Evolutionary conservation across 768 basidiomycete species (phyloP).

Genomic region (Russula griseocarnosa): DNA sequence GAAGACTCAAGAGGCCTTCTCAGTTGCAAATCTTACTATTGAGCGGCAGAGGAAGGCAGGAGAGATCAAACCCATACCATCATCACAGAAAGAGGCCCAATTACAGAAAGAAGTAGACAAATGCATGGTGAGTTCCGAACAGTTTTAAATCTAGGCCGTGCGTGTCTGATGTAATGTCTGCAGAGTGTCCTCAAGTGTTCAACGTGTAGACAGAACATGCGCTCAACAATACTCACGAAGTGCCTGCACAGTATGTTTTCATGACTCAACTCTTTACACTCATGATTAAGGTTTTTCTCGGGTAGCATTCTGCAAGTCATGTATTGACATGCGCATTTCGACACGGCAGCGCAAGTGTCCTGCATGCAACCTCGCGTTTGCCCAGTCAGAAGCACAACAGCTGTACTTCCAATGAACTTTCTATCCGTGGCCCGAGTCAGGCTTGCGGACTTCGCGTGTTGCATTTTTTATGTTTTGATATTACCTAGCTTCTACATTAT

Average conservation of each 20-base stretch:
- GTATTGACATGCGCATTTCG: constrained; percentile 80
- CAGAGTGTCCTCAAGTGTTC: constrained; percentile 86
- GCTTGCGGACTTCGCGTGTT: constrained; percentile 6
- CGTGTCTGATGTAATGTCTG: constrained; percentile 1
- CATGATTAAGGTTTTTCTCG: constrained; percentile 6
- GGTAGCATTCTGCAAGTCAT: constrained; percentile 79
- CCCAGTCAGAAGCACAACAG: constrained; percentile 74
- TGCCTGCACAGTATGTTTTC: constrained; percentile 82
- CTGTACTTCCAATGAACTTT: constrained; percentile 51
- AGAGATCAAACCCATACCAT: constrained; percentile 31
- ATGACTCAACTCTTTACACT: constrained; percentile 10
- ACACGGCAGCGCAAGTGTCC: constrained; percentile 95
- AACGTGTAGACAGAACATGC: constrained; percentile 75
- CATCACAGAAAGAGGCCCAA: constrained; percentile 36
- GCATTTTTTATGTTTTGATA: constrained; percentile 9
- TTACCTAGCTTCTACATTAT: constrained; percentile 21
- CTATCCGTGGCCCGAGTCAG: neutral
- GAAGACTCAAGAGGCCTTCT: constrained; percentile 6
- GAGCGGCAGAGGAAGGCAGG: constrained; percentile 46
- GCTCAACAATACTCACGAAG: constrained; percentile 76
- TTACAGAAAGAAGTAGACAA: constrained; percentile 50
- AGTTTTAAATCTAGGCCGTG: neutral
- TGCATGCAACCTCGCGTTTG: constrained; percentile 77
- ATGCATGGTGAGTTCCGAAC: constrained; percentile 49
- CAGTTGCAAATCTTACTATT: constrained; percentile 9